Evolutionary conservation across 148 eudicot genomes (phyloP), one percentile per base, ranked within the genome.

Genomic region (Rhododendron ovatum): DNA sequence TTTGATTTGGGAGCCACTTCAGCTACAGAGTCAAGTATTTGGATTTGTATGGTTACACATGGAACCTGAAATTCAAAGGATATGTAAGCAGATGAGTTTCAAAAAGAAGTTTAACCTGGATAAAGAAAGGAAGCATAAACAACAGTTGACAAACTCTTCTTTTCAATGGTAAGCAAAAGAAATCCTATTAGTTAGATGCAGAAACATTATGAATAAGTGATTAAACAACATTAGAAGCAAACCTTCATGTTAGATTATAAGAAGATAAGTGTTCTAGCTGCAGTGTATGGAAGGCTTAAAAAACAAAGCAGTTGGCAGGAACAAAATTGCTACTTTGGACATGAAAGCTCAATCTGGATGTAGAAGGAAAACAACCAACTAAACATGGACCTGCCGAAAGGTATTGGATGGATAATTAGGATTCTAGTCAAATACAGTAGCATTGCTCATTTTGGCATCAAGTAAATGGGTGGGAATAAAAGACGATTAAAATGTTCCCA

Each of bases 1-100:
- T 96, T 92, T 93, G 96, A 90, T 87, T 85, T 50, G 84, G 84
- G 88, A 89, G 89, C 91, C 90, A 91, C 89, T 91, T 94, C 88
- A 90, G 90, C 92, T 87, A 86, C 55, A 45, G 80, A 84, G 73
- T 83, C 83, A 47, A 81, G 80, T 79, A 37, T 59, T 75, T 53
- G 37, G 80, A 53, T 82, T 43, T 75, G 82, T 82, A 78, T 85
- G 88, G 85, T 88, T 89, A 89, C 84, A 87, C 87, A 89, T 90
- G 83, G 89, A 90, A 90, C 90, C 94, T 92, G 92, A 86, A 88
- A 86, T 67, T 26, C 76, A 59, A 84, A 69, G 11, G 37, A 78
- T n/a, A 37, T 13, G 12, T 35, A 51, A 69, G 73, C 47, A 50
- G 63, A 55, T 63, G 55, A 14, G 47, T 43, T 75, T 30, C 22